Percentiles rank a stretch among this genome's conserved stretches.
phyloP scores from a whole-genome alignment of 176 grass and related monocot genomes.

The Zoysia pacifica region DNA sequence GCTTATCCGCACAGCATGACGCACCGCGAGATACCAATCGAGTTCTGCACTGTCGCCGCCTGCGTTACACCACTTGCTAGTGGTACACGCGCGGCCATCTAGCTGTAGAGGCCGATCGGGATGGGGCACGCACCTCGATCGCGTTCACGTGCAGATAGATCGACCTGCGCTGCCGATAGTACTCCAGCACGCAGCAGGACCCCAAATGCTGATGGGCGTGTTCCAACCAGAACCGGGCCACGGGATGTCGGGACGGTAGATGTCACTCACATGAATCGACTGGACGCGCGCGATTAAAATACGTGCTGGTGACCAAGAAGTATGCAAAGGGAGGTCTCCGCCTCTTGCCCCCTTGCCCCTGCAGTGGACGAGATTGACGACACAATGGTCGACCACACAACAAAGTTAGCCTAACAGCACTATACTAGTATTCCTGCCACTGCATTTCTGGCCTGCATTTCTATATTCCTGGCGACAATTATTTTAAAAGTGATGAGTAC shows the following conservation, averaged over 20 bases:
- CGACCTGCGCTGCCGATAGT: too few species aligned
- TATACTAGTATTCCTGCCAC: too few species aligned
- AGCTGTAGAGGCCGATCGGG: too few species aligned
- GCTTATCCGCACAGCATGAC: not conserved
- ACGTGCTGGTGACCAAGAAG: not conserved
- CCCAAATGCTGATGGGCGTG: not conserved
- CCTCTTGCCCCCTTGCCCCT: not conserved
- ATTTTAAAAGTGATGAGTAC: constrained; percentile 30
- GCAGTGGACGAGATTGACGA: too few species aligned
- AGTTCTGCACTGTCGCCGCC: too few species aligned
- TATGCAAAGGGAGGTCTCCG: not conserved
- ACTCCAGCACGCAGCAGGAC: too few species aligned
- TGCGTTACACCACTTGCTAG: too few species aligned
- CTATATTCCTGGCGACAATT: not conserved
- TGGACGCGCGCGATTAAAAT: not conserved
- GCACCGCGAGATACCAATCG: not conserved
- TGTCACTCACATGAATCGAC: not conserved
- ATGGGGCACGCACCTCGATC: too few species aligned
- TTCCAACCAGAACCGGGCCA: not conserved
- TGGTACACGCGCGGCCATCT: too few species aligned
- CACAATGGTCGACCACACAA: not conserved
- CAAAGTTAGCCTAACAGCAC: not conserved
- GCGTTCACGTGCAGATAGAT: too few species aligned
- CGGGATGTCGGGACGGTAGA: not conserved
- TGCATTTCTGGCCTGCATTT: not conserved